Conservation (phyloP, 164 flowering plant species). For the Cinnamomum chago region DNA sequence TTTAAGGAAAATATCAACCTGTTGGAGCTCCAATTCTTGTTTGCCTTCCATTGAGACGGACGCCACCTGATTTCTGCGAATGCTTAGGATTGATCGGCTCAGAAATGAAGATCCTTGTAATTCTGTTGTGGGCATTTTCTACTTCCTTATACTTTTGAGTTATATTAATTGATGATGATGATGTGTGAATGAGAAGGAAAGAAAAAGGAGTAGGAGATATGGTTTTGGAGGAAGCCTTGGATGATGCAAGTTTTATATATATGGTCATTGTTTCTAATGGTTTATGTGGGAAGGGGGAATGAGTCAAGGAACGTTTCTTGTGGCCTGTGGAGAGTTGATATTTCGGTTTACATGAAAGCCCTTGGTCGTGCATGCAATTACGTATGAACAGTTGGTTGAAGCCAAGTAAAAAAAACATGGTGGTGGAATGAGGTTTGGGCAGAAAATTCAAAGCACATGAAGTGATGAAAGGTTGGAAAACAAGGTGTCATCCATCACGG, state of each 20-base stretch:
- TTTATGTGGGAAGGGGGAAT: neutral
- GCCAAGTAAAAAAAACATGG: no score
- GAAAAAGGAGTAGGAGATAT: neutral
- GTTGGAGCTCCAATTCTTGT: slow-evolving; percentile 58
- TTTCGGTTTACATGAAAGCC: no score
- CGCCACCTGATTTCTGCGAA: slow-evolving; percentile 67
- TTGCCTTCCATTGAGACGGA: slow-evolving; percentile 38
- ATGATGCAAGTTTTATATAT: neutral
- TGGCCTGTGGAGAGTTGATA: no score
- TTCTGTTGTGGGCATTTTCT: slow-evolving; percentile 53
- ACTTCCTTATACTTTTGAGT: neutral
- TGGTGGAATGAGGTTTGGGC: no score
- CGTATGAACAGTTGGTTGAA: neutral
- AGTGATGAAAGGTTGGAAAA: no score
- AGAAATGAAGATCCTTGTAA: slow-evolving; percentile 51
- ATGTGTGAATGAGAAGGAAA: neutral
- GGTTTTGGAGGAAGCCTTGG: slow-evolving; percentile 1
- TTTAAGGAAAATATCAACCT: slow-evolving; percentile 63
- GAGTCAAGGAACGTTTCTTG: no score
- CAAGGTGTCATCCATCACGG: neutral
- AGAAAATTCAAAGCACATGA: no score
- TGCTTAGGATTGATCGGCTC: slow-evolving; percentile 62
- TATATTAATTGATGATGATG: no score
- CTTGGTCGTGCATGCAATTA: no score
- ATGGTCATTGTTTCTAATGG: neutral